Evolutionary conservation across 2,329 filamentous ascomycete species (phyloP).

Genomic region (Fusarium verrucosum): DNA sequence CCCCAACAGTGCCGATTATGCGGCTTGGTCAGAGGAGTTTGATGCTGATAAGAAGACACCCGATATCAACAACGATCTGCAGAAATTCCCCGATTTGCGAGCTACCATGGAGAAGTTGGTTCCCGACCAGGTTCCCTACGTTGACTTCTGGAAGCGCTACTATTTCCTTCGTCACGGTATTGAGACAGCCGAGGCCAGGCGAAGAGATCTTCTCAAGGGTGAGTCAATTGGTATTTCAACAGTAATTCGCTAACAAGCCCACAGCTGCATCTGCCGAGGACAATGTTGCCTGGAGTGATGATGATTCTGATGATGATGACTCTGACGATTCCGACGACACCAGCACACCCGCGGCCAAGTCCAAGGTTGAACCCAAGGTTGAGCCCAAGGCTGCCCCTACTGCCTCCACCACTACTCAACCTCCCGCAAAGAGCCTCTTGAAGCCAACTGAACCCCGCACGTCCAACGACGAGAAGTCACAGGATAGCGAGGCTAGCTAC

Average conservation of each 20-base stretch:
- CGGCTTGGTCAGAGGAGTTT: slow-evolving; percentile 76
- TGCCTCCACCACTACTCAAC: slow-evolving; percentile 68
- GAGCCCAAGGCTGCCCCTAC: slow-evolving; percentile 47
- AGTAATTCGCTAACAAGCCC: slow-evolving; percentile 18
- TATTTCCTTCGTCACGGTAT: slow-evolving; percentile 94
- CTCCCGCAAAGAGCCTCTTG: slow-evolving; percentile 56
- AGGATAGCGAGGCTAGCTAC: slow-evolving; percentile 95
- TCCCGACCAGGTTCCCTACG: slow-evolving; percentile 90
- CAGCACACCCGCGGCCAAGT: slow-evolving; percentile 13
- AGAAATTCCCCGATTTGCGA: slow-evolving; percentile 86
- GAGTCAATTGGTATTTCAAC: slow-evolving; percentile 45
- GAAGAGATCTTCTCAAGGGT: slow-evolving; percentile 93
- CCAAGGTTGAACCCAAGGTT: slow-evolving; percentile 48
- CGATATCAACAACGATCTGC: slow-evolving; percentile 81
- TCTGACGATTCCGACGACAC: slow-evolving; percentile 44
- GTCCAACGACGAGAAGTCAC: slow-evolving; percentile 89
- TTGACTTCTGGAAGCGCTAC: slow-evolving; percentile 91
- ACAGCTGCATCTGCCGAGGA: slow-evolving; percentile 75
- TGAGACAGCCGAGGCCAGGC: slow-evolving; percentile 88
- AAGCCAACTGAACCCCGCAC: slow-evolving; percentile 73
- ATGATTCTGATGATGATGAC: slow-evolving; percentile 56
- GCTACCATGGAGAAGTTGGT: slow-evolving; percentile 94
- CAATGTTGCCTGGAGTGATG: slow-evolving; percentile 77
- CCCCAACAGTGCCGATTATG: slow-evolving; percentile 78
- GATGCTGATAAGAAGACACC: slow-evolving; percentile 85